These are phyloP conservation scores for Chaetomidium leptoderma DNA, from an alignment of 495 filamentous ascomycete species.

Conservation along the genomic window DNA sequence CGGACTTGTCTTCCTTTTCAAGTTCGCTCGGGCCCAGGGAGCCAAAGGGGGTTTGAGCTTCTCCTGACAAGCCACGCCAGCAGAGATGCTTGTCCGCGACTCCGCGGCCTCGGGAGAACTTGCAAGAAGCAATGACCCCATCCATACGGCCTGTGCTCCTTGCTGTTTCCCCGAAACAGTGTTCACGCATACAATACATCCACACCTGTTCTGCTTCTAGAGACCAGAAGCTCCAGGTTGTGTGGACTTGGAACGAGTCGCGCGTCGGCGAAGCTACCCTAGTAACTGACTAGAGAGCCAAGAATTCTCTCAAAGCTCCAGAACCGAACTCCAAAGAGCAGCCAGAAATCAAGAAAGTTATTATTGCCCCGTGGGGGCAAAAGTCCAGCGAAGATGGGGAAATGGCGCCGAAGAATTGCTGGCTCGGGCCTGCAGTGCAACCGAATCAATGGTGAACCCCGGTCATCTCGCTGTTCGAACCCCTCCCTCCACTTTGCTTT, in stretches of 20 bases:
- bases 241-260: neutral
- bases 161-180: too few species aligned
- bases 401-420: conserved; percentile 5
- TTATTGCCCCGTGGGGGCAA: too few species aligned
- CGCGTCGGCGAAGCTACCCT: neutral
- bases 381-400: too few species aligned
- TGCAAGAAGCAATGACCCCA: neutral
- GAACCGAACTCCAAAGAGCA: neutral
- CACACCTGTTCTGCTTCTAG: too few species aligned
- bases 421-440: neutral
- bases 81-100: too few species aligned
- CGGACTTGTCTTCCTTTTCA: neutral
- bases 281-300: neutral
- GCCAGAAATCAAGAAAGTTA: neutral
- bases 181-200: too few species aligned
- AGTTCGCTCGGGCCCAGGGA: neutral
- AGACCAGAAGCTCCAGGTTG: neutral
- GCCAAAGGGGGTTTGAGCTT: neutral
- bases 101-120: neutral
- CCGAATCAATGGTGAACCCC: neutral
- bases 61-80: too few species aligned
- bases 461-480: neutral
- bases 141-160: conserved; percentile 2
- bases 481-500: conserved; percentile 6
- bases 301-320: neutral